Conservation (phyloP, 2,329 filamentous ascomycete genomes). For the Dactylella cylindrospora region DNA sequence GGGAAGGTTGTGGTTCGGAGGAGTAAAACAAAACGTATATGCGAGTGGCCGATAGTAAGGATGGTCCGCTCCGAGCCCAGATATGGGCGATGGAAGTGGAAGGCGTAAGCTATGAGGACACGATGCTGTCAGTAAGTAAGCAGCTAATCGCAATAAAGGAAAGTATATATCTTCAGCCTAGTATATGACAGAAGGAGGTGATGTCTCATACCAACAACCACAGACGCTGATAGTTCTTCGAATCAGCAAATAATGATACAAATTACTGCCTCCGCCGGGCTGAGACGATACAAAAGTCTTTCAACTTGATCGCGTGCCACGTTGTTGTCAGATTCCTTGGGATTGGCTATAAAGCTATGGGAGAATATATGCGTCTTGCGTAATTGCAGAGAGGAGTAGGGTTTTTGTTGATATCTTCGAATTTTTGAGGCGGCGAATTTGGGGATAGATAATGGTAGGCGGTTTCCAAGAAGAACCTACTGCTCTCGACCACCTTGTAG, state of each 20-base stretch:
- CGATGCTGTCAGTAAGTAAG: constrained; percentile 49
- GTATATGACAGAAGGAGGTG: constrained; percentile 12
- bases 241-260: constrained; percentile 19
- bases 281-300: constrained; percentile 21
- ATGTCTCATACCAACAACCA: constrained; percentile 38
- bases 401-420: too few species aligned
- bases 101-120: constrained; percentile 1
- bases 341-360: neutral
- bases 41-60: constrained; percentile 1
- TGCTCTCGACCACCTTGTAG: too few species aligned
- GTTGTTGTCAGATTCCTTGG: neutral
- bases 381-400: too few species aligned
- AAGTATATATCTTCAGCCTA: too few species aligned
- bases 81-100: constrained; percentile 13
- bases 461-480: too few species aligned
- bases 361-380: too few species aligned
- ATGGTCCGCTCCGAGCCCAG: constrained; percentile 25
- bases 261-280: constrained; percentile 22
- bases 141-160: too few species aligned
- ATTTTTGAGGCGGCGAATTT: too few species aligned
- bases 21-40: too few species aligned
- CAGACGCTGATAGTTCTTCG: constrained; percentile 19
- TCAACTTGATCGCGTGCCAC: constrained; percentile 32
- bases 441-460: too few species aligned
- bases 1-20: too few species aligned